Evolutionary conservation across 352 stramenopile species (phyloP), one percentile per base, ranked within the genome.

Genomic region (Pelagophyceae sp.): DNA sequence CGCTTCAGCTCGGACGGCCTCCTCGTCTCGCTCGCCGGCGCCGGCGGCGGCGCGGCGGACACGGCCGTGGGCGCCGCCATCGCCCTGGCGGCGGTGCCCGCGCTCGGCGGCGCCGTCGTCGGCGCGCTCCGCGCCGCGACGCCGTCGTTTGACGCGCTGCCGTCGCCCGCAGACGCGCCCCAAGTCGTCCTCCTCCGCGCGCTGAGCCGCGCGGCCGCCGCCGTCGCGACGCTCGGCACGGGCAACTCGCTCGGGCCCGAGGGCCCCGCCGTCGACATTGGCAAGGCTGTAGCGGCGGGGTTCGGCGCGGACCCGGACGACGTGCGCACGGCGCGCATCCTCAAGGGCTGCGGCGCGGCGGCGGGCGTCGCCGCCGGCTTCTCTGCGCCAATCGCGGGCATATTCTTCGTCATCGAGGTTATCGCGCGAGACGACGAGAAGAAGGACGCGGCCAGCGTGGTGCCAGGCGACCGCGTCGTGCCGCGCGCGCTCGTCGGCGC

Each of bases 401-500:
- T 92, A 0, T 92, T 93, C 78, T 93, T 92, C 82, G 84, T 87
- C 0, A 80, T 93, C 74, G 89, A 93, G 78, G 87, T 92, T 51
- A 0, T 27, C n/a, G 38, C 71, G 2, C 0, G 6, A 19, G 1
- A 76, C 65, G 27, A 15, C 5, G 25, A 5, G 25, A 35, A 11
- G 11, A 35, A 29, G 60, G 60, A 67, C 11, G 27, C 5, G 45
- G 23, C 45, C 11, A 54, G 45, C 45, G n/a, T n/a, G n/a, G n/a
- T n/a, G n/a, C n/a, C n/a, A n/a, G 40, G 6, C 58, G 58, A 17
- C 58, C 58, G 20, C 29, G 58, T 65, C 58, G 11, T 71, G n/a
- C 61, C 61, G 27, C 3, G 61, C 29, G n/a, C 1, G 3, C n/a
- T 31, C 38, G 89, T 91, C 38, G 84, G 80, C 69, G 81, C 86